Evolutionary conservation across 2,329 filamentous ascomycete genomes (phyloP).

Genomic region (Emmonsiellopsis sp.): DNA sequence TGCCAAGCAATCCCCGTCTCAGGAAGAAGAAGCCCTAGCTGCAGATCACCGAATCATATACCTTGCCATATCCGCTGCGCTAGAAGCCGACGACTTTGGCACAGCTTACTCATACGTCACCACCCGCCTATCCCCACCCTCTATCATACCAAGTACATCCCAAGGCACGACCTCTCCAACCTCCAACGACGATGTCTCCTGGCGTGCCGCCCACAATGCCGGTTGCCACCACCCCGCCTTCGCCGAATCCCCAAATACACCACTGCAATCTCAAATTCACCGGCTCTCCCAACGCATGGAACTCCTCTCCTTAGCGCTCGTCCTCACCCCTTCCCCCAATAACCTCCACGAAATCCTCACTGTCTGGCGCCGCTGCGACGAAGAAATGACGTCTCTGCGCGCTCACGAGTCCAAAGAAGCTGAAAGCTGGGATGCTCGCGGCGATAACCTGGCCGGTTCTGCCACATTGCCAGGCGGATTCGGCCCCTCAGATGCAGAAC

Average conservation of each 20-base stretch:
- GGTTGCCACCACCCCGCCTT: conserved; percentile 43
- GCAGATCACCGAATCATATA: conserved; percentile 39
- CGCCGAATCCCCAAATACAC: conserved; percentile 20
- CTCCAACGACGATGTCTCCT: conserved; percentile 49
- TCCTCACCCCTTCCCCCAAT: conserved; percentile 48
- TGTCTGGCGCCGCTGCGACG: conserved; percentile 56
- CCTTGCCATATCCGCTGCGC: conserved; percentile 37
- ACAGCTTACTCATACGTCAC: conserved; percentile 60
- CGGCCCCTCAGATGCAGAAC: conserved; percentile 34
- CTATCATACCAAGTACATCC: conserved; percentile 21
- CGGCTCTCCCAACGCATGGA: conserved; percentile 57
- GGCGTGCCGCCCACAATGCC: conserved; percentile 55
- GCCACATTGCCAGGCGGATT: conserved; percentile 36
- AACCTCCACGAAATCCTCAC: conserved; percentile 52
- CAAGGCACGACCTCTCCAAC: conserved; percentile 18
- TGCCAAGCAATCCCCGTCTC: conserved; percentile 4
- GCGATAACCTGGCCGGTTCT: conserved; percentile 28
- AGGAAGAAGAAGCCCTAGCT: conserved; percentile 24
- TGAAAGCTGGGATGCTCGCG: conserved; percentile 48
- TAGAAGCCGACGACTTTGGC: conserved; percentile 40
- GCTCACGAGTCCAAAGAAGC: conserved; percentile 48
- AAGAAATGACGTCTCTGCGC: conserved; percentile 48
- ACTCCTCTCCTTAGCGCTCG: conserved; percentile 52
- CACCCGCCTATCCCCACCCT: conserved; percentile 42
- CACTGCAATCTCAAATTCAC: conserved; percentile 38